Evolutionary conservation across 2,329 filamentous ascomycete genomes (phyloP).

Genomic region (Fusarium neocosmosporiellum): DNA sequence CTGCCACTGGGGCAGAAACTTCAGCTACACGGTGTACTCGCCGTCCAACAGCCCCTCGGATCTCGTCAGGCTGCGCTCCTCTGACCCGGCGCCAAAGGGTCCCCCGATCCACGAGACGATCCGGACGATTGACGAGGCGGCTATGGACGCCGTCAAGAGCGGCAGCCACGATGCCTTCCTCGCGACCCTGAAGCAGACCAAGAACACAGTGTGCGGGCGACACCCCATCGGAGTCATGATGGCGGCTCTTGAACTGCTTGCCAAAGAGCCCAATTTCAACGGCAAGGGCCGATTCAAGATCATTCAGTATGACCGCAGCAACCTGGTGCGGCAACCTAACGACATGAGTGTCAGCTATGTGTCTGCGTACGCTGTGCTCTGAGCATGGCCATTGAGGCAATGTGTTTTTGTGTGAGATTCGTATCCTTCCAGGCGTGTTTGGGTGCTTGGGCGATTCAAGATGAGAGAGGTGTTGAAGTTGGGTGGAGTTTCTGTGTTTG

Average conservation of each 20-base stretch:
- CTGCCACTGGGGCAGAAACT: conserved; percentile 92
- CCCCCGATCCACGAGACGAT: conserved; percentile 86
- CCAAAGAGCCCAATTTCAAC: conserved; percentile 48
- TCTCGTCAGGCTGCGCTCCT: conserved; percentile 52
- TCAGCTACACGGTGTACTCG: conserved; percentile 82
- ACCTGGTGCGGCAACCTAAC: conserved; percentile 70
- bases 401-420: background rate
- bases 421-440: background rate
- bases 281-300: conserved; percentile 75
- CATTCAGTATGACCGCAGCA: conserved; percentile 88
- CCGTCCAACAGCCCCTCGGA: conserved; percentile 54
- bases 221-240: conserved; percentile 95
- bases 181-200: conserved; percentile 74
- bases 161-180: conserved; percentile 79
- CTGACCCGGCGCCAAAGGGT: conserved; percentile 47
- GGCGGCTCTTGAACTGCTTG: conserved; percentile 81
- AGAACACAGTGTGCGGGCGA: conserved; percentile 92
- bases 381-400: background rate
- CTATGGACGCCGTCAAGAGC: conserved; percentile 86
- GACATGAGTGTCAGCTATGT: conserved; percentile 97
- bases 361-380: conserved; percentile 86
- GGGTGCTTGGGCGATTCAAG: background rate
- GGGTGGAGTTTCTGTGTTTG: background rate
- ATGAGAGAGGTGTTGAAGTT: background rate
- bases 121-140: conserved; percentile 78